Conservation (phyloP, 2,329 filamentous ascomycete genomes). For the Xylaria sp. region DNA sequence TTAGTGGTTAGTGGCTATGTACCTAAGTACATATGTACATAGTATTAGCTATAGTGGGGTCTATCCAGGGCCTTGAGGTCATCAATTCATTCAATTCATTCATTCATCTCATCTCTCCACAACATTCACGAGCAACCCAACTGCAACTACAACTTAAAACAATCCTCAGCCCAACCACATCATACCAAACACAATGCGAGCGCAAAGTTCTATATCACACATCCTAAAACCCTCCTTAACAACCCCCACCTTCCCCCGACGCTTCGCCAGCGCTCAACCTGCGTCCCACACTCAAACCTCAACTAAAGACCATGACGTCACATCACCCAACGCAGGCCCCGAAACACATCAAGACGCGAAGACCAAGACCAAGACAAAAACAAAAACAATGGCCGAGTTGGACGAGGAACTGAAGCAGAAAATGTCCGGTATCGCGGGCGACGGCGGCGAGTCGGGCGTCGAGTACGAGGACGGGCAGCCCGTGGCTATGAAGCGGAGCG, state of each 20-base stretch:
- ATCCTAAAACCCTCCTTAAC: background rate
- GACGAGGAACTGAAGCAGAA: slow-evolving; percentile 75
- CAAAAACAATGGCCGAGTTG: slow-evolving; percentile 69
- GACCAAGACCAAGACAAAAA: slow-evolving; percentile 48
- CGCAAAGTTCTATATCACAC: background rate
- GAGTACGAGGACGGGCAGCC: slow-evolving; percentile 81
- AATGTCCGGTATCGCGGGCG: slow-evolving; percentile 74
- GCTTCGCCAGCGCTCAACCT: slow-evolving; percentile 13
- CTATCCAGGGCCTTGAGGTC: too few relatives aligned
- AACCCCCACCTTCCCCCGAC: background rate
- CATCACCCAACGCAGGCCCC: background rate
- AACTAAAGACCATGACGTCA: slow-evolving; percentile 21
- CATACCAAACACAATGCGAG: slow-evolving; percentile 2
- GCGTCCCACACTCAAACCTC: background rate
- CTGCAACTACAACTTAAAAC: background rate
- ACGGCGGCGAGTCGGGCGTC: slow-evolving; percentile 75
- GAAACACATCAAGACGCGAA: background rate
- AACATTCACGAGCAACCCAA: too few relatives aligned
- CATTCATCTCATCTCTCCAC: too few relatives aligned
- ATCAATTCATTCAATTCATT: too few relatives aligned
- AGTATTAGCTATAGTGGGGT: too few relatives aligned
- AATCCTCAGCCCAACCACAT: background rate
- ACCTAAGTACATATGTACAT: too few relatives aligned
- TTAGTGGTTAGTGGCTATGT: too few relatives aligned
- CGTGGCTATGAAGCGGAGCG: slow-evolving; percentile 76